These are phyloP conservation scores for Oryza meyeriana DNA, from an alignment of 176 grass and related monocot species.

Conservation along the genomic window DNA sequence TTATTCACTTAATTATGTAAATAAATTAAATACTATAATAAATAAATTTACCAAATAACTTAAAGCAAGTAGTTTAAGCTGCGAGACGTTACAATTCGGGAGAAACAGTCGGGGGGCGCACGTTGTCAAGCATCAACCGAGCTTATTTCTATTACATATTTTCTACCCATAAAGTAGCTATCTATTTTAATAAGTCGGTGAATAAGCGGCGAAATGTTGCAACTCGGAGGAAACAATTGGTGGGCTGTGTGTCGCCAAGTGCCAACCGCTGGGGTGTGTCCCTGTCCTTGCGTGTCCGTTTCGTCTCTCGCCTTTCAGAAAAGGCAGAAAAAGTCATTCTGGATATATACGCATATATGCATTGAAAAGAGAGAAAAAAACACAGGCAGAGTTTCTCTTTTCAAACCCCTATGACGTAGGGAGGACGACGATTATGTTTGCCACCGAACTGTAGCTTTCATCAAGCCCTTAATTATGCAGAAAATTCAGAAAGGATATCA, in stretches of 20 bases:
- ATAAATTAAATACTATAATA: too few species aligned
- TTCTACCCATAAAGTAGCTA: too few species aligned
- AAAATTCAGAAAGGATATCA: too few species aligned
- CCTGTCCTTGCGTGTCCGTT: background rate
- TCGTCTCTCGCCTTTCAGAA: background rate
- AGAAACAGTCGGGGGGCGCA: too few species aligned
- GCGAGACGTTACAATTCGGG: too few species aligned
- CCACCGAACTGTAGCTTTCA: background rate
- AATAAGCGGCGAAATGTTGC: too few species aligned
- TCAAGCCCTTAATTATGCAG: background rate
- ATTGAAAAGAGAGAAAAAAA: background rate
- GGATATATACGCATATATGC: background rate
- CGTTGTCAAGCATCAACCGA: too few species aligned
- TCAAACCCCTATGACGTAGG: constrained; percentile 26
- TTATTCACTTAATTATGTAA: too few species aligned
- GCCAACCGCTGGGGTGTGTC: background rate
- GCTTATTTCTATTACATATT: too few species aligned
- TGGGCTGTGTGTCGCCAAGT: background rate
- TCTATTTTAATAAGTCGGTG: too few species aligned
- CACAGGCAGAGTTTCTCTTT: background rate
- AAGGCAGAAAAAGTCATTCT: background rate
- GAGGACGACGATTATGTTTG: background rate
- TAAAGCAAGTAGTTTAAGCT: too few species aligned
- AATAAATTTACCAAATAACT: too few species aligned
- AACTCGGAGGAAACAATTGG: background rate